Base-by-base conservation (phyloP, 208 protist genomes). In the Trypanosoma melophagium region DNA sequence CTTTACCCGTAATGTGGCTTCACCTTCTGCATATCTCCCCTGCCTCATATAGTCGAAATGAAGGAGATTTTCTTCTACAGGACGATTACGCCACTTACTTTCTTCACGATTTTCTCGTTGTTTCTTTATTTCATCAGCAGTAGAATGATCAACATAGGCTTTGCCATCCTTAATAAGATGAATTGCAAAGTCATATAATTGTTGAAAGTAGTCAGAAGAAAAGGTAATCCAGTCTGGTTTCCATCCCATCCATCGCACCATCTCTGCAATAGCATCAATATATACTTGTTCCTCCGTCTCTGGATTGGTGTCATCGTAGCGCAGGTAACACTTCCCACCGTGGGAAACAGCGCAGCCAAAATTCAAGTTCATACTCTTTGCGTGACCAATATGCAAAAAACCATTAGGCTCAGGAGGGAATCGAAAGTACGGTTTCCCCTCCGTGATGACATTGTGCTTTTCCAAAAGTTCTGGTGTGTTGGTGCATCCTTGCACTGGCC, bases 291-390 rank as follows among this genome's bases (percentile, higher is more conserved):
- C 94, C 89, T 99, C 98, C 42, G 84, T 86, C 74, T 98, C 97
- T 17, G 98, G 98, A 81, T 99, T 99, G 9, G 98, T 99, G 83
- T 99, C 98, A 80, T 99, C 98, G 78, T 98, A 99, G 55, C 98
- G 84, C 61, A 99, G 82, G 76, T 97, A 97, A 78, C 94, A 99
- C 72, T 94, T 95, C 51, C 98, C 98, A 41, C 75, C 71, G 66
- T 97, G 86, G 4, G 87, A 72, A 57, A 90, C 77, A 8, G 99
- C 98, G 66, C 96, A 97, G 44, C 95, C 90, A 80, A 99, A 99
- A 87, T 99, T 99, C 13, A 99, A 84, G 79, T 97, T 97, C 97
- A 99, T 99, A 66, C 98, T 97, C 86, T 99, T 99, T 10, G 98
- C 98, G 75, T 99, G 99, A 21, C 98, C 98, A 83, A 99, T 98